phyloP scores from a whole-genome alignment of 371 early-diverging fungal genomes.

The Scutellospora calospora region DNA sequence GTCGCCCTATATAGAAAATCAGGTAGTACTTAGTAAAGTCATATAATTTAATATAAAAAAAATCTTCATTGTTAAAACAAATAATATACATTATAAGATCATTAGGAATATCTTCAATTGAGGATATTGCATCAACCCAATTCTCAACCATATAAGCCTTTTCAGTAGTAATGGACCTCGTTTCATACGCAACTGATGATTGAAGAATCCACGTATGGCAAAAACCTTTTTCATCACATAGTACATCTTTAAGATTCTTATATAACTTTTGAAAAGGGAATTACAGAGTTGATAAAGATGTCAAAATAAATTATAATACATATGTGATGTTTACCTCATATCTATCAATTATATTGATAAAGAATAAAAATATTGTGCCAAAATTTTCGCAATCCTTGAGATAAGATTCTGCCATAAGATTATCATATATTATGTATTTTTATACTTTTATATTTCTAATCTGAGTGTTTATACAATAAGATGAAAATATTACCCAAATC shows the following conservation, averaged over 20 bases:
- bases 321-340: conserved; percentile 23
- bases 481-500: background rate
- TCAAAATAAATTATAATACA: background rate
- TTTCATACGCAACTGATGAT: conserved; percentile 5
- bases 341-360: conserved; percentile 7
- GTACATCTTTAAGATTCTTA: conserved; percentile 28
- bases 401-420: conserved; percentile 8
- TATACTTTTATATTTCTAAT: background rate
- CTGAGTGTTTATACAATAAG: background rate
- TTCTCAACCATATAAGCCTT: background rate
- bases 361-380: conserved; percentile 27
- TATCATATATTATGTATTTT: background rate
- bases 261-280: conserved; percentile 17
- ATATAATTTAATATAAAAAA: background rate
- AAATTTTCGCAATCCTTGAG: conserved; percentile 37
- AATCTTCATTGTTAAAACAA: background rate
- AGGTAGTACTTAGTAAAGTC: background rate
- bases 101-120: background rate
- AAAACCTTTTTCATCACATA: conserved; percentile 33
- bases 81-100: conserved; percentile 24
- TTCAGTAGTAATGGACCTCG: background rate
- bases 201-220: conserved; percentile 25
- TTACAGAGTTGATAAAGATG: background rate
- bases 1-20: background rate
- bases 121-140: background rate